Evolutionary conservation across 495 filamentous ascomycete genomes (phyloP).

Genomic region (Aspergillus homomorphus): DNA sequence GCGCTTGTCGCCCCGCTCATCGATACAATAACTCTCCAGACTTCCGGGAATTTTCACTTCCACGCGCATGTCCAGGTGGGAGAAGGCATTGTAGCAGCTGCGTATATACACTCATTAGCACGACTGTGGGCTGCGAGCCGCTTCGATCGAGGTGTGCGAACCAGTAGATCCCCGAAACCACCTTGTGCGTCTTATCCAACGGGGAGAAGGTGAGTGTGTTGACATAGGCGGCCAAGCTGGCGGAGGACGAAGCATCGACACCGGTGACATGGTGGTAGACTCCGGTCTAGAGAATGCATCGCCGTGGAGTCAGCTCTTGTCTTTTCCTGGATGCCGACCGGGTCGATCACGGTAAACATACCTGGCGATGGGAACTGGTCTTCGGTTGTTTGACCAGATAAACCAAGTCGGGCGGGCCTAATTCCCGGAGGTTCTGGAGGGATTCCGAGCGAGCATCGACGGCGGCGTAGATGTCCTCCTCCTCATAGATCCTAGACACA

Average conservation of each 20-base stretch:
- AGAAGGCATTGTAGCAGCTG: slow-evolving; percentile 99
- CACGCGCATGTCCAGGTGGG: slow-evolving; percentile 95
- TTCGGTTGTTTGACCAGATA: slow-evolving; percentile 87
- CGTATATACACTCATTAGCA: slow-evolving; percentile 23
- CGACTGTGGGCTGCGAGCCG: slow-evolving; percentile 16
- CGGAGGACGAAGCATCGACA: slow-evolving; percentile 94
- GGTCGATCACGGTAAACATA: slow-evolving; percentile 20
- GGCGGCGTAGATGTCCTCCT: slow-evolving; percentile 78
- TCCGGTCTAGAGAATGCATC: slow-evolving; percentile 56
- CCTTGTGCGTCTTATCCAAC: slow-evolving; percentile 82
- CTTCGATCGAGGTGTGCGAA: slow-evolving; percentile 35
- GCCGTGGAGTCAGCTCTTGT: not conserved
- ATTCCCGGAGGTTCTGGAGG: slow-evolving; percentile 77
- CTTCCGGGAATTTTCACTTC: slow-evolving; percentile 94
- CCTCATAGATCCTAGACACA: slow-evolving; percentile 74
- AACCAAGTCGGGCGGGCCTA: slow-evolving; percentile 92
- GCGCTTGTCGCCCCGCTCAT: slow-evolving; percentile 91
- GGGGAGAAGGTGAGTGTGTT: slow-evolving; percentile 92
- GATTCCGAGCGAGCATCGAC: slow-evolving; percentile 88
- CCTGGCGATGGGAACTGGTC: slow-evolving; percentile 50
- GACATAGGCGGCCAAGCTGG: slow-evolving; percentile 94
- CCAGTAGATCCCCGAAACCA: slow-evolving; percentile 93
- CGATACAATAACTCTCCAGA: slow-evolving; percentile 93
- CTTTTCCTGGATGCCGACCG: not conserved
- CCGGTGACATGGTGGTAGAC: slow-evolving; percentile 99